These are phyloP conservation scores for Calcarisporium arbuscula DNA, from an alignment of 2,329 filamentous ascomycete species.

Conservation along the genomic window DNA sequence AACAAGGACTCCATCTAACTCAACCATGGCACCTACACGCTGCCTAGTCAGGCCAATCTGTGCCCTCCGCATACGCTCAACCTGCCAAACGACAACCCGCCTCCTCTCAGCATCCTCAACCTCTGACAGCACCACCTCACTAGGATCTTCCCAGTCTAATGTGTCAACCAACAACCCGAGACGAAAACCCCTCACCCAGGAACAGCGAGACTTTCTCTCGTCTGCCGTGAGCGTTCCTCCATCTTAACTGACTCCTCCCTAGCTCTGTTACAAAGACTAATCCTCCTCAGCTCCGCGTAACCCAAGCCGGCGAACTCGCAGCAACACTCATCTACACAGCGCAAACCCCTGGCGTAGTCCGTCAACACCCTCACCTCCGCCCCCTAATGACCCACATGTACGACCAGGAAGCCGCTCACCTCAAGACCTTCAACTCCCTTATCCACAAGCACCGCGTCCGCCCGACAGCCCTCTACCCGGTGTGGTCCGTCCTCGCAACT, in stretches of 20 bases:
- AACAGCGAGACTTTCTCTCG: conserved; percentile 69
- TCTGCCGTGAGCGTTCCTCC: conserved; percentile 49
- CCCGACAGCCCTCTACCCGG: conserved; percentile 84
- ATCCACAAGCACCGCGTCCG: conserved; percentile 83
- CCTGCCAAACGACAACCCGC: not conserved
- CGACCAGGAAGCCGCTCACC: conserved; percentile 86
- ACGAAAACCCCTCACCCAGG: conserved; percentile 57
- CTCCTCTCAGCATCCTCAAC: conserved; percentile 1
- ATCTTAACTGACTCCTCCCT: too few species aligned
- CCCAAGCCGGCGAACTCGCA: conserved; percentile 96
- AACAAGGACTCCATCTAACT: too few species aligned
- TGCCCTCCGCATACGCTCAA: conserved; percentile 1
- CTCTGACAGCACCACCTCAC: conserved; percentile 12
- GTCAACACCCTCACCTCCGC: conserved; percentile 77
- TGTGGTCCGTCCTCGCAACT: conserved; percentile 78
- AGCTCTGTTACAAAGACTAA: too few species aligned
- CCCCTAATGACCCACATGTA: conserved; percentile 97
- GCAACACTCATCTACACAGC: conserved; percentile 90
- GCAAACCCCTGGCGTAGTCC: conserved; percentile 75
- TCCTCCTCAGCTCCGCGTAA: conserved; percentile 67
- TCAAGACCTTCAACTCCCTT: conserved; percentile 76
- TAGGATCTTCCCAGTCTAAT: conserved; percentile 15
- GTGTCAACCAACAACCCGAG: conserved; percentile 30
- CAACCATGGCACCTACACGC: conserved; percentile 13
- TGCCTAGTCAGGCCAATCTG: conserved; percentile 11